Evolutionary conservation across 306 rosid genomes (phyloP).

Genomic region (Acacia melanoxylon): DNA sequence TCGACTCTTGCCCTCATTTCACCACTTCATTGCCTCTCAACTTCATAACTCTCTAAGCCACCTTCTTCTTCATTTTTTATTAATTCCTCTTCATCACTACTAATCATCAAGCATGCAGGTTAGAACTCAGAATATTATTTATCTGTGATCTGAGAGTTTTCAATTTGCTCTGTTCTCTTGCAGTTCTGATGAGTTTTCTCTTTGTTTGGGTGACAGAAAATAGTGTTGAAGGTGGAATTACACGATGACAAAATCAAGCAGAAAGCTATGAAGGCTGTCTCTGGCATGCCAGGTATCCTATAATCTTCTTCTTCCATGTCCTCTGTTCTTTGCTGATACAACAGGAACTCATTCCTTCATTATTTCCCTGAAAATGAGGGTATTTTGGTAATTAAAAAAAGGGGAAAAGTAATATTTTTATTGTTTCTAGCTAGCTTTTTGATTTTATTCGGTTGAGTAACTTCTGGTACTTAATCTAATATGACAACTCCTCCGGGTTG

Average conservation of each 20-base stretch:
- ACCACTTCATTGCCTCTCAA: background rate
- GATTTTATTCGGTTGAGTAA: too few species aligned
- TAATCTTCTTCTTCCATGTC: background rate
- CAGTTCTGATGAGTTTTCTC: background rate
- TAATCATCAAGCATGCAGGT: background rate
- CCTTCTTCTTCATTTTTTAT: too few species aligned
- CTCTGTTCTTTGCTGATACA: background rate
- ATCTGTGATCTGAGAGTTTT: background rate
- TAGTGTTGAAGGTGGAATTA: slow-evolving; percentile 45
- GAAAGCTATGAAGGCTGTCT: slow-evolving; percentile 58
- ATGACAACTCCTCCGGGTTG: too few species aligned
- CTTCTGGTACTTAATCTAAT: too few species aligned
- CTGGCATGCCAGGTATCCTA: slow-evolving; percentile 41
- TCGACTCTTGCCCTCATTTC: background rate
- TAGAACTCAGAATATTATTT: background rate
- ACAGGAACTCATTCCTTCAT: background rate
- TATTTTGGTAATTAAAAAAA: too few species aligned
- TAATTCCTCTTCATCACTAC: background rate
- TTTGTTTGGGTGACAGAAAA: slow-evolving; percentile 40
- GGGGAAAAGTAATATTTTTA: too few species aligned
- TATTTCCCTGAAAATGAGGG: background rate
- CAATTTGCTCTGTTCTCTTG: background rate
- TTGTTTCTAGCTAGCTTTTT: too few species aligned
- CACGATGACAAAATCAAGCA: slow-evolving; percentile 43
- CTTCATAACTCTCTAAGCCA: too few species aligned